A percentile compares a stretch with the other conserved stretches of the same genome.
Conservation (phyloP, 2,329 filamentous ascomycete genomes). For the Ophiostoma himal-ulmi region DNA sequence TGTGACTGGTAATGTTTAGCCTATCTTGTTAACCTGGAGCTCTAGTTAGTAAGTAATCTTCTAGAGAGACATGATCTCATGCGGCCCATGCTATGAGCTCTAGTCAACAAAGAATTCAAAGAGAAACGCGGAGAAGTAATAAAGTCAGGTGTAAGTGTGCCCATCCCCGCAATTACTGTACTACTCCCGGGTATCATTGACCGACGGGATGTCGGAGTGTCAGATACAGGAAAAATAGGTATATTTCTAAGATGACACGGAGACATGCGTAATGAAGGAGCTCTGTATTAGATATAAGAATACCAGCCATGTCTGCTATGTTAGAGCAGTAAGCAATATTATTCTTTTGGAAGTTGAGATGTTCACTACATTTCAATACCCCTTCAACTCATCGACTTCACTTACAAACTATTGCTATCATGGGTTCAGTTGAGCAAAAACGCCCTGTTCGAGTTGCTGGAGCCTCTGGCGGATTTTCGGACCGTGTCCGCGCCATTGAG, state of each 20-base stretch:
- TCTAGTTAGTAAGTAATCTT: too few relatives aligned
- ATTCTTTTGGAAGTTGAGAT: too few relatives aligned
- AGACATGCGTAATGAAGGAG: neutral
- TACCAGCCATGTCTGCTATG: neutral
- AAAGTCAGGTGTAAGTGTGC: neutral
- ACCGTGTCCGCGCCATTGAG: slow-evolving; percentile 1
- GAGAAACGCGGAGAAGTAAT: neutral
- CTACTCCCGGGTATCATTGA: neutral
- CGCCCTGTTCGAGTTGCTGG: neutral
- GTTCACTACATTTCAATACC: too few relatives aligned
- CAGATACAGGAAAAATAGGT: neutral
- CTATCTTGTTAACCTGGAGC: neutral
- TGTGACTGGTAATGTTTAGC: neutral
- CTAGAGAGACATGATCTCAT: neutral
- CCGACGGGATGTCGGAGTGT: neutral
- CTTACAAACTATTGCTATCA: neutral
- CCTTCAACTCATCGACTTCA: neutral
- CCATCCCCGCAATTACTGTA: neutral
- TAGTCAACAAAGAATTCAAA: neutral
- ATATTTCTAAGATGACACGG: neutral
- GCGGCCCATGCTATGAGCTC: too few relatives aligned
- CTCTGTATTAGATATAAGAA: neutral
- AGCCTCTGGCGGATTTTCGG: neutral
- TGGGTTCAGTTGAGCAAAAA: neutral
- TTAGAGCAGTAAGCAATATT: too few relatives aligned